phyloP scores from a whole-genome alignment of 306 rosid species.

The Albizia julibrissin region DNA sequence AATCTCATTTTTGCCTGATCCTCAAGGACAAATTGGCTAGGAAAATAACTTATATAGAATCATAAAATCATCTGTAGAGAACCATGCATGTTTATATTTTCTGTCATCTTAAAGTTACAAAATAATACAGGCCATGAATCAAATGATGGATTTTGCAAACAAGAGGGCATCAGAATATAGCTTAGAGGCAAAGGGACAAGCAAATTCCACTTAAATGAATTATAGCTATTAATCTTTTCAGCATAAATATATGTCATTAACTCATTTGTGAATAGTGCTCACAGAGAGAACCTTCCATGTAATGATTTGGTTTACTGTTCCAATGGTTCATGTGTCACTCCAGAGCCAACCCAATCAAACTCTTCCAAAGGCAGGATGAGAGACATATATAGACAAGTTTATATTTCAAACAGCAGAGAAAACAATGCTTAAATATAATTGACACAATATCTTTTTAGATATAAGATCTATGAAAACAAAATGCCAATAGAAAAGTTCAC shows the following conservation, averaged over 20 bases:
- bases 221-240: neutral
- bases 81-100: conserved; percentile 2
- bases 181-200: neutral
- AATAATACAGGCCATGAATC: conserved; percentile 7
- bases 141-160: neutral
- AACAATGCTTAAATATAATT: neutral
- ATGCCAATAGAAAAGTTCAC: neutral
- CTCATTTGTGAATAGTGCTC: conserved; percentile 1
- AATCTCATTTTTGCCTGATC: neutral
- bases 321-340: conserved; percentile 12
- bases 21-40: conserved; percentile 5
- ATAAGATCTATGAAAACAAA: neutral
- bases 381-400: neutral
- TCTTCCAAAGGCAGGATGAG: conserved; percentile 13
- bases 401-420: conserved; percentile 1
- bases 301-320: conserved; percentile 13
- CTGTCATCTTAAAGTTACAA: neutral
- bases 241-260: neutral
- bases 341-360: conserved; percentile 4
- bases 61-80: neutral
- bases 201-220: neutral
- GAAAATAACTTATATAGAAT: neutral
- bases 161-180: conserved; percentile 13
- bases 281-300: neutral
- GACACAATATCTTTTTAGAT: neutral